These are phyloP conservation scores for Lachnellula subtilissima DNA, from an alignment of 2,329 filamentous ascomycete genomes.

Conservation along the genomic window DNA sequence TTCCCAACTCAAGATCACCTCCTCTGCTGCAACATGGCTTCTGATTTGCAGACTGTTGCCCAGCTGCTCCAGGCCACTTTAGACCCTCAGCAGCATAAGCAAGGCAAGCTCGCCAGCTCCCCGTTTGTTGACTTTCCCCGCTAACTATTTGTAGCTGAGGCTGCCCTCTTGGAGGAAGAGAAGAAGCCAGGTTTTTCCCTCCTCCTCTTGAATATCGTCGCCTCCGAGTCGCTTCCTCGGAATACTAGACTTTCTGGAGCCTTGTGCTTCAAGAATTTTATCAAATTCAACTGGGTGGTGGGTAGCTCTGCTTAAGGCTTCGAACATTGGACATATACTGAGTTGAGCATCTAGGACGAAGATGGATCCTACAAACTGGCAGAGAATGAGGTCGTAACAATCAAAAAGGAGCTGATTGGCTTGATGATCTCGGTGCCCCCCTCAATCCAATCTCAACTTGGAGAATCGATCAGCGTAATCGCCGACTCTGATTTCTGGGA, in stretches of 20 bases:
- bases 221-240: constrained; percentile 62
- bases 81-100: constrained; percentile 79
- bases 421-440: constrained; percentile 91
- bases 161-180: constrained; percentile 72
- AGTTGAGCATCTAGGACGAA: constrained; percentile 57
- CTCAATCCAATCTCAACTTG: constrained; percentile 86
- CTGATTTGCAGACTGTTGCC: constrained; percentile 60
- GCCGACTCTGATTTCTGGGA: constrained; percentile 97
- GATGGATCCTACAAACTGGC: constrained; percentile 90
- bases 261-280: constrained; percentile 98
- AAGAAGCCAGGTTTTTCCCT: constrained; percentile 83
- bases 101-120: constrained; percentile 57
- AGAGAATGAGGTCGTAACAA: constrained; percentile 74
- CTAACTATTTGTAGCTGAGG: constrained; percentile 59
- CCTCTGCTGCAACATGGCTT: constrained; percentile 45
- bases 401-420: constrained; percentile 92
- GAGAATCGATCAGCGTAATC: constrained; percentile 94
- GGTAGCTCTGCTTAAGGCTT: constrained; percentile 29
- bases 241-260: constrained; percentile 84
- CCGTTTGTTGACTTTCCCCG: constrained; percentile 22
- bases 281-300: constrained; percentile 86
- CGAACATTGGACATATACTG: constrained; percentile 8
- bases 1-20: constrained; percentile 1
- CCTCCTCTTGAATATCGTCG: constrained; percentile 83
- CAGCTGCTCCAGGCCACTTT: constrained; percentile 87